These are phyloP conservation scores for Phytophthora fragariaefolia DNA, from an alignment of 352 stramenopile species.

Conservation along the genomic window DNA sequence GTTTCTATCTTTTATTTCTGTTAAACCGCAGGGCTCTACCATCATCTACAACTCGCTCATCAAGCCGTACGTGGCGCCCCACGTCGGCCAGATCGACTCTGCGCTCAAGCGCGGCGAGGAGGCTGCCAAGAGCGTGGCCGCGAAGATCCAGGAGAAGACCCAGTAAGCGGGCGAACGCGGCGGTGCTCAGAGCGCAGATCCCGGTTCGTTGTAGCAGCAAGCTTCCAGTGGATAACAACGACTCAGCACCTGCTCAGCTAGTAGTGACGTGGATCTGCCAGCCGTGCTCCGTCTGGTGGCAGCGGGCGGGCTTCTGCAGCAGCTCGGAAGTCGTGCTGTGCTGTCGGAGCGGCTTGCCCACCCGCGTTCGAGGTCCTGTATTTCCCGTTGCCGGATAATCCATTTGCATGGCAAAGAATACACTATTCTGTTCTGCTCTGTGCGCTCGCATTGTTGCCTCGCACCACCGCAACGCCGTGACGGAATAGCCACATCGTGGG, in stretches of 20 bases:
- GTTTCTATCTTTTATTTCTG: constrained; percentile 1
- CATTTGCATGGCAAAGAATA: constrained; percentile 40
- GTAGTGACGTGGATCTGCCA: constrained; percentile 30
- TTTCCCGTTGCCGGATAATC: constrained; percentile 32
- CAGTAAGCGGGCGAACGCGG: constrained; percentile 27
- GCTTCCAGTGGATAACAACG: background rate
- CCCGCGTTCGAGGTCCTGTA: constrained; percentile 25
- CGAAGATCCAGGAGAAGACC: constrained; percentile 58
- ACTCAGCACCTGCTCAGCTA: constrained; percentile 8
- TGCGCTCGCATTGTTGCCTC: background rate
- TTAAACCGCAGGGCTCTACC: constrained; percentile 80
- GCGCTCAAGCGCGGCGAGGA: constrained; percentile 65
- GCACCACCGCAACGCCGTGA: constrained; percentile 9
- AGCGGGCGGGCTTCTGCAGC: constrained; percentile 18
- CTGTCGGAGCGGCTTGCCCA: constrained; percentile 9
- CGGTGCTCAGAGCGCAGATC: background rate
- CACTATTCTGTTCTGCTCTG: constrained; percentile 34
- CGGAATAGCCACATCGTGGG: background rate
- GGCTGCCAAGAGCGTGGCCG: constrained; percentile 52
- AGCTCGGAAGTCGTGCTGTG: constrained; percentile 11
- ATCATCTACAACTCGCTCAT: constrained; percentile 87
- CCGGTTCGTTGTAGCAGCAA: background rate
- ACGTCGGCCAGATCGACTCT: constrained; percentile 73
- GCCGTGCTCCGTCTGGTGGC: constrained; percentile 12
- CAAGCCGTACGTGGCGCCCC: constrained; percentile 82